Evolutionary conservation across 2,329 filamentous ascomycete genomes (phyloP).

Genomic region (Pseudocercospora cruenta): DNA sequence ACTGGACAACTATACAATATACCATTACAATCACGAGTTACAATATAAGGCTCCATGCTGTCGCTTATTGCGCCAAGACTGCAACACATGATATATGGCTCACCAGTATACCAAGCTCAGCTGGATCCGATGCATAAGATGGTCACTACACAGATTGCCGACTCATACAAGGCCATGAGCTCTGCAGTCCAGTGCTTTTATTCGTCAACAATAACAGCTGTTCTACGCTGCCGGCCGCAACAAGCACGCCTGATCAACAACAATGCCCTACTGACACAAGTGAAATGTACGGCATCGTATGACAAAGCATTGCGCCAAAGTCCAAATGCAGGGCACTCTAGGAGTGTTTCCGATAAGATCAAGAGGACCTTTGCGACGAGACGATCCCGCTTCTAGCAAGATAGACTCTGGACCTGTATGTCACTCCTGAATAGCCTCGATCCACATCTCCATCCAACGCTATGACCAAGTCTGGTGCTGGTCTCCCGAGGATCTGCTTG

Average conservation of each 20-base stretch:
- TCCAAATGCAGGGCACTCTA: too few relatives aligned
- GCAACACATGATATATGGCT: neutral
- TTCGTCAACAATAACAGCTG: neutral
- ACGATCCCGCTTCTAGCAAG: too few relatives aligned
- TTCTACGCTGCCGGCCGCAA: neutral
- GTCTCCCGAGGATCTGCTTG: neutral
- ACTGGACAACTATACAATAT: neutral
- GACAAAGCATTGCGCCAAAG: neutral
- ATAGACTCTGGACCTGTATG: too few relatives aligned
- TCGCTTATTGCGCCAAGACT: neutral
- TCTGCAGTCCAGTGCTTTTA: neutral
- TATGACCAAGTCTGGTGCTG: too few relatives aligned
- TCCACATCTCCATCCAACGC: too few relatives aligned
- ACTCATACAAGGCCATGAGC: neutral
- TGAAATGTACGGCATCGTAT: neutral
- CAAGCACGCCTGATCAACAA: neutral
- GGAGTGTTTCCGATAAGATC: too few relatives aligned
- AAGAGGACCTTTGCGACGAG: too few relatives aligned
- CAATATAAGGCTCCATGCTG: neutral
- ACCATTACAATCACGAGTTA: neutral
- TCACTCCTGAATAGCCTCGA: too few relatives aligned
- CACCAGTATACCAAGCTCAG: neutral
- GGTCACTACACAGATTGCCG: neutral
- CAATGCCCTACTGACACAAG: neutral
- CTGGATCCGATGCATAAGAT: neutral